These are phyloP conservation scores for Pythium phragmiticola DNA, from an alignment of 352 stramenopile genomes.

Conservation along the genomic window DNA sequence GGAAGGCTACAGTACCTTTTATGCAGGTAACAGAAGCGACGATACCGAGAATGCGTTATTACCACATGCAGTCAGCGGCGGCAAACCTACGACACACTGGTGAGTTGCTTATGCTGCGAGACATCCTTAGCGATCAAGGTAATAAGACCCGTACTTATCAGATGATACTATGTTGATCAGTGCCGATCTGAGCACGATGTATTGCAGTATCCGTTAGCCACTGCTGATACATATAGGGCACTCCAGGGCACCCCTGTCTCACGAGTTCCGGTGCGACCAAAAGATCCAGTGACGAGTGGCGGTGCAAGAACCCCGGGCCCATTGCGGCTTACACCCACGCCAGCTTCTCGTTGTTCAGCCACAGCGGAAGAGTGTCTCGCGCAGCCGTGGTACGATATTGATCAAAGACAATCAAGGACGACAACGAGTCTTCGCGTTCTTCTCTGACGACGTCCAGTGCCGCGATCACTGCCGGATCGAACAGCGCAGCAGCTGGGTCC, in stretches of 20 bases:
- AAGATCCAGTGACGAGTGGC: background rate
- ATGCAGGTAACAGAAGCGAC: too few relatives aligned
- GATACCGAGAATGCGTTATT: too few relatives aligned
- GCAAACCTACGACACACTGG: too few relatives aligned
- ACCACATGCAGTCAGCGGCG: too few relatives aligned
- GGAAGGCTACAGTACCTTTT: too few relatives aligned
- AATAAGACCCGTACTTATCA: too few relatives aligned
- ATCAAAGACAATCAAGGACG: conserved; percentile 53
- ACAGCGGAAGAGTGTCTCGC: conserved; percentile 23
- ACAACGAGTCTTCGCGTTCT: conserved; percentile 46
- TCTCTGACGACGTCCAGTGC: conserved; percentile 31
- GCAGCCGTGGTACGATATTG: conserved; percentile 10
- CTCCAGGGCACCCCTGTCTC: background rate
- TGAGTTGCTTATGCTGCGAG: too few relatives aligned
- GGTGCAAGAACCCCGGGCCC: background rate
- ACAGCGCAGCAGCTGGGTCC: conserved; percentile 34
- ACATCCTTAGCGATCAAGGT: too few relatives aligned
- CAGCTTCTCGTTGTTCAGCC: conserved; percentile 57
- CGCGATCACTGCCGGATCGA: conserved; percentile 20
- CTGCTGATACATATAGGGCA: too few relatives aligned
- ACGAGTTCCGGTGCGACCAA: background rate
- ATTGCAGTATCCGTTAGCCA: too few relatives aligned
- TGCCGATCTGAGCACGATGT: too few relatives aligned
- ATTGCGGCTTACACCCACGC: conserved; percentile 34
- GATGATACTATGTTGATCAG: too few relatives aligned